Base-by-base conservation (phyloP, 1,284 basidiomycete genomes). In the Tilletiaria anomala region DNA sequence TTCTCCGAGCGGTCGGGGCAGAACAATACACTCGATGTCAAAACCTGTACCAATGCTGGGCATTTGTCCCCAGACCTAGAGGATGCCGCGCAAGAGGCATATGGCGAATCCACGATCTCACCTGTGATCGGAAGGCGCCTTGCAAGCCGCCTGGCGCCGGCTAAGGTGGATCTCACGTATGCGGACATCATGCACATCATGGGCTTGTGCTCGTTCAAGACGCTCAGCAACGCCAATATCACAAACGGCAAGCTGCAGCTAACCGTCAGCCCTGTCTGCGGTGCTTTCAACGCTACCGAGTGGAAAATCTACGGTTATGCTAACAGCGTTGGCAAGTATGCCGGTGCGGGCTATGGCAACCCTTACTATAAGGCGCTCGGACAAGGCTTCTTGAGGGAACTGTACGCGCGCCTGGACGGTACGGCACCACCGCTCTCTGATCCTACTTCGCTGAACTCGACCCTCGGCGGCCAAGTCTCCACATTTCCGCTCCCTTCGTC, bases 1-100 rank as follows among this genome's bases (percentile, higher is more conserved):
- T 24, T 50, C 31, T 39, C 35, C 21, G 48, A 50, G 39, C 23
- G 14, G 12, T 18, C 18, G 5, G 45, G 45, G 12, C 6, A 32
- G 32, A 50, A 50, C 47, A 50, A 50, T 31, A 50, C 48, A 10
- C 39, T 50, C 19, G 46, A 50, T 17, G 48, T 50, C 14, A 24
- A 18, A 12, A 50, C 48, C 3, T 50, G 48, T 37, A 35, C 42
- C 3, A 38, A 21, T 12, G 24, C 40, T 12, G 32, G 44, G 14
- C 35, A 37, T 16, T 16, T 40, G 21, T 32, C 33, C 10, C 36
- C 36, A 6, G 29, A 37, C 23, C 40, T 34, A 11, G 48, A 50
- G 29, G 23, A 20, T n/a, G 42, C 31, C 19, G 45, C 45, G 4
- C 42, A 44, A 21, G 38, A 21, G 14, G 21, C 40, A 6, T 50